Evolutionary conservation across 2,329 filamentous ascomycete species (phyloP), one percentile per base, ranked within the genome.

Genomic region (Aspergillus versicolor): DNA sequence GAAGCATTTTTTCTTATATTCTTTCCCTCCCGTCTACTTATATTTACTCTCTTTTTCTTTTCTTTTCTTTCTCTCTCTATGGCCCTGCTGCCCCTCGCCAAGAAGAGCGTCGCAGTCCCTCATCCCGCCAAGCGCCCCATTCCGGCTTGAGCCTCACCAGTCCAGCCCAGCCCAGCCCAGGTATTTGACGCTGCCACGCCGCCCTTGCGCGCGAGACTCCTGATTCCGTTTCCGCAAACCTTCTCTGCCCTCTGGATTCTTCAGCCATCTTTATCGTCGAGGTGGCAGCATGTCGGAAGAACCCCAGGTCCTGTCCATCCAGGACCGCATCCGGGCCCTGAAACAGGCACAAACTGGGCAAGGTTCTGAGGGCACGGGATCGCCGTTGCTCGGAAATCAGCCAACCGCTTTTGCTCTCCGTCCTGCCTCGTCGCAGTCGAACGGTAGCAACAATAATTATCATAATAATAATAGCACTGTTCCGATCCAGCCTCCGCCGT

Each of bases 321-420:
- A 79, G 62, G 69, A 78, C 63, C 75, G 77, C 45, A 79, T 80
- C 56, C 74, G 75, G 53, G 73, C 76, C 34, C 67, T 80, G 53
- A 79, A 79, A 58, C 72, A 73, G 57, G 70, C 74, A 41, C 77
- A 79, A 60, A 64, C 75, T 53, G 73, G 70, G 49, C 70, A 71
- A 50, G 65, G 68, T 43, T 65, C 68, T 54, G 67, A 70, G 46
- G 67, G 62, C 44, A 43, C 63, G 57, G 64, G 67, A 60, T 68
- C 70, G 45, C 59, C 66, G 46, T 60, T 67, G 52, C 61, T 64
- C 54, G 67, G 57, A 43, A 65, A 65, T 37, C 58, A 64, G 52
- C 61, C 68, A 40, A 63, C 62, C 19, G 55, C 58, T 6, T 60
- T 63, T 24, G 65, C 69, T 22, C 61, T 63, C 30, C 67, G 62